Base-by-base conservation (phyloP, 495 filamentous ascomycete genomes). In the Tetracladium setigerum region DNA sequence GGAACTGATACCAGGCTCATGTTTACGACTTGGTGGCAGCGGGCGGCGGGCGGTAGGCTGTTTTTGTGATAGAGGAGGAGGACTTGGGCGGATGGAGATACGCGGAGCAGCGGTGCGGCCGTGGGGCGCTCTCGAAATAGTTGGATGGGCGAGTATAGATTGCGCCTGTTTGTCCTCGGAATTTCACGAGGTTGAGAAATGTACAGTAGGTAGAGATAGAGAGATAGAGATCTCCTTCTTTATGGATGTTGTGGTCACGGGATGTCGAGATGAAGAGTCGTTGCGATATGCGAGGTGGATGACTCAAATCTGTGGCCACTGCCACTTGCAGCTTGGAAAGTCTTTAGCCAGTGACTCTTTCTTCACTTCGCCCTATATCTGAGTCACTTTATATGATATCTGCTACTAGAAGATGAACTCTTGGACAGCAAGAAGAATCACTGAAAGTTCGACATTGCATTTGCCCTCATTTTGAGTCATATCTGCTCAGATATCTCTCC, bases 231-330 rank as follows among this genome's bases (percentile, higher is more conserved):
- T 22, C 38, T 18, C 27, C 38, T 7, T 1, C 39, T 41, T 41
- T 41, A 41, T 41, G 39, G 18, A 12, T 30, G 39, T 41, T 41
- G 39, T 30, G 39, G 30, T 41, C 39, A 41, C 39, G 39, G n/a
- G 39, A 14, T 41, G n/a, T n/a, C n/a, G n/a, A n/a, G n/a, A n/a
- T 5, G 18, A 41, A 41, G 27, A n/a, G n/a, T n/a, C n/a, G n/a
- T n/a, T n/a, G 39, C 9, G 39, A 22, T 4, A 41, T 12, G 38
- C 14, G 18, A 17, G 38, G 17, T 41, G 6, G 39, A 41, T 41
- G 39, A 41, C 9, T 41, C 39, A 41, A 41, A 44, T 10, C n/a
- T n/a, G n/a, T 44, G 41, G 16, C 31, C 41, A 16, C 18, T 44
- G 16, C 41, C 41, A 16, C 41, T 44, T 2, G 41, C 17, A 34